phyloP scores from a whole-genome alignment of 2,329 filamentous ascomycete genomes.

The Zarea fungicola region DNA sequence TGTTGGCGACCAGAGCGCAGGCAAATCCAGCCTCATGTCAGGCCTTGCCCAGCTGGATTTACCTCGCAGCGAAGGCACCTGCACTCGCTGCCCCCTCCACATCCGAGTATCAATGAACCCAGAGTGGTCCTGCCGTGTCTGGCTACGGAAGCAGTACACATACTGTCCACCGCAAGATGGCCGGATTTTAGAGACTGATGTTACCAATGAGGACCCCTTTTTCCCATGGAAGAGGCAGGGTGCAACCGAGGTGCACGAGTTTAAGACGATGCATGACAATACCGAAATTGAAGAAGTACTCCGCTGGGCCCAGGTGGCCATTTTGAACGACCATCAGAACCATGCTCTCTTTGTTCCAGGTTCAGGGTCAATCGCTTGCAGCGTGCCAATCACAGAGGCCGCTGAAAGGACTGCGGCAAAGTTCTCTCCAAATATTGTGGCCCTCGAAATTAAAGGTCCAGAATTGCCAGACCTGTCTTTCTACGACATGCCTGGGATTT shows the following conservation, averaged over 20 bases:
- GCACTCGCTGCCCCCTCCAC: constrained; percentile 75
- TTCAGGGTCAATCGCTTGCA: constrained; percentile 37
- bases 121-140: constrained; percentile 65
- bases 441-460: constrained; percentile 68
- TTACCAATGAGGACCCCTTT: constrained; percentile 49
- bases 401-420: constrained; percentile 49
- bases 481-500: constrained; percentile 80
- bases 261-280: constrained; percentile 59
- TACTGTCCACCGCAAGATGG: constrained; percentile 41
- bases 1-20: constrained; percentile 78
- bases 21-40: constrained; percentile 68
- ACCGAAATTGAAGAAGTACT: constrained; percentile 62
- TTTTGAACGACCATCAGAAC: constrained; percentile 60
- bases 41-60: constrained; percentile 65
- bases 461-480: constrained; percentile 71
- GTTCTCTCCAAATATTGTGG: constrained; percentile 78
- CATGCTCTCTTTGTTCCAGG: constrained; percentile 51
- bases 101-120: constrained; percentile 60
- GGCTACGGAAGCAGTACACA: constrained; percentile 59
- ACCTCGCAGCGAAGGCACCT: constrained; percentile 65
- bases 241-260: constrained; percentile 45
- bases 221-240: constrained; percentile 59
- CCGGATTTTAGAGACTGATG: constrained; percentile 38
- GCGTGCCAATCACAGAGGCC: constrained; percentile 25
- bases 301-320: constrained; percentile 69